Conservation (phyloP, 805 yeast genomes). For the Priceomyces castillae region DNA sequence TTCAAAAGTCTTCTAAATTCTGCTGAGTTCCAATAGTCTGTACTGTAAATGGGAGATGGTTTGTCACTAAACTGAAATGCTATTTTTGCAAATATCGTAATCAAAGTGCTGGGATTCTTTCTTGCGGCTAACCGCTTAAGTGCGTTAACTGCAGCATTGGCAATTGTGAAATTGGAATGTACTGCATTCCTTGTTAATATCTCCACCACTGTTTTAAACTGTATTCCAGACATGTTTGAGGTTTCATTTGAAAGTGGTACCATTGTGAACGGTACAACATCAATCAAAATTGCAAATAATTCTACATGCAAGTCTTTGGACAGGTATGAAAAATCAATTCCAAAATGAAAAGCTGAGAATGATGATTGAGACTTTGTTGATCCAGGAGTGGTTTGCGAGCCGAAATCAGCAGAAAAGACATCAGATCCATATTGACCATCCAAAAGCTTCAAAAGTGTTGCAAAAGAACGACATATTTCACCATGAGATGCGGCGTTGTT, state of each 20-base stretch:
- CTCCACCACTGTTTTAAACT: conserved; percentile 67
- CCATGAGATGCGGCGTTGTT: conserved; percentile 60
- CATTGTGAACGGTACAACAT: conserved; percentile 66
- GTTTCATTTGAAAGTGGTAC: conserved; percentile 27
- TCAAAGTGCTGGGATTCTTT: conserved; percentile 64
- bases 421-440: conserved; percentile 54
- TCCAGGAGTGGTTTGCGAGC: conserved; percentile 7
- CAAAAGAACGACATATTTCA: conserved; percentile 62
- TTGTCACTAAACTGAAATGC: conserved; percentile 80
- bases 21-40: conserved; percentile 57
- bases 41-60: conserved; percentile 52
- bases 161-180: conserved; percentile 61
- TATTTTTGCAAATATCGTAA: conserved; percentile 72
- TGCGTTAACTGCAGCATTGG: conserved; percentile 61
- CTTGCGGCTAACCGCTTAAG: conserved; percentile 64
- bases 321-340: conserved; percentile 34
- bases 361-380: conserved; percentile 34
- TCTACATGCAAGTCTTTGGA: conserved; percentile 48
- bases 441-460: conserved; percentile 52
- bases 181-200: conserved; percentile 72
- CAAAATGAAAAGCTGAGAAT: conserved; percentile 39
- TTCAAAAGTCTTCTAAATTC: conserved; percentile 60
- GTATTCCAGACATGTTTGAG: conserved; percentile 43
- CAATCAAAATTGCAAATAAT: conserved; percentile 66
- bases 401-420: conserved; percentile 25